These are phyloP conservation scores for Fistulinella prunicolor DNA, from an alignment of 768 basidiomycete genomes.

Conservation along the genomic window DNA sequence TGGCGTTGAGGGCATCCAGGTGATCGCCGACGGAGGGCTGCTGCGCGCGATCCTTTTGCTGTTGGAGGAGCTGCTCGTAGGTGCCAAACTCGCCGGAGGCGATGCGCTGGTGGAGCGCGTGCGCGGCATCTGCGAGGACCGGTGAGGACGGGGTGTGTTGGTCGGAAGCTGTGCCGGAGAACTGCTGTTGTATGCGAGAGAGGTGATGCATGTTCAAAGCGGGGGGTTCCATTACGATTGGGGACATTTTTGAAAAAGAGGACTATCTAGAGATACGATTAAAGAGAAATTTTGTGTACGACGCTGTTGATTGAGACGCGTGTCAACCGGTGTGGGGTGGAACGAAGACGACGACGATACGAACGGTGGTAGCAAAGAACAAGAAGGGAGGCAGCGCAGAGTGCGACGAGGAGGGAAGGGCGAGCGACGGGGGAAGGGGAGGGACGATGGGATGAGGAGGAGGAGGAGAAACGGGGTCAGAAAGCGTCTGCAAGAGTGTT, in stretches of 20 bases:
- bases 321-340: conserved; percentile 5
- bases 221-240: conserved; percentile 56
- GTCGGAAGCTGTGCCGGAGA: conserved; percentile 33
- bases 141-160: conserved; percentile 26
- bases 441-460: no score
- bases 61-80: conserved; percentile 31
- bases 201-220: conserved; percentile 51
- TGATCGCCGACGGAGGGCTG: conserved; percentile 17
- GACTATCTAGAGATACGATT: conserved; percentile 34
- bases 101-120: conserved; percentile 31
- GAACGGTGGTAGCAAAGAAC: background rate
- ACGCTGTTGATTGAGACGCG: conserved; percentile 13
- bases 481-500: conserved; percentile 23
- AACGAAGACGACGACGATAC: background rate
- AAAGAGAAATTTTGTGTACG: conserved; percentile 23
- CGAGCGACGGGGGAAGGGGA: no score
- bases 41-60: conserved; percentile 31
- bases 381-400: background rate
- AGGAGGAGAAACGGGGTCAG: conserved; percentile 27
- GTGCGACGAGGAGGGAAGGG: background rate
- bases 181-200: conserved; percentile 49
- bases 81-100: conserved; percentile 26
- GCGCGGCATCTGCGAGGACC: conserved; percentile 20
- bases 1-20: conserved; percentile 4
- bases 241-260: conserved; percentile 44